These are phyloP conservation scores for Pulveroboletus frians DNA, from an alignment of 768 basidiomycete species.

Conservation along the genomic window DNA sequence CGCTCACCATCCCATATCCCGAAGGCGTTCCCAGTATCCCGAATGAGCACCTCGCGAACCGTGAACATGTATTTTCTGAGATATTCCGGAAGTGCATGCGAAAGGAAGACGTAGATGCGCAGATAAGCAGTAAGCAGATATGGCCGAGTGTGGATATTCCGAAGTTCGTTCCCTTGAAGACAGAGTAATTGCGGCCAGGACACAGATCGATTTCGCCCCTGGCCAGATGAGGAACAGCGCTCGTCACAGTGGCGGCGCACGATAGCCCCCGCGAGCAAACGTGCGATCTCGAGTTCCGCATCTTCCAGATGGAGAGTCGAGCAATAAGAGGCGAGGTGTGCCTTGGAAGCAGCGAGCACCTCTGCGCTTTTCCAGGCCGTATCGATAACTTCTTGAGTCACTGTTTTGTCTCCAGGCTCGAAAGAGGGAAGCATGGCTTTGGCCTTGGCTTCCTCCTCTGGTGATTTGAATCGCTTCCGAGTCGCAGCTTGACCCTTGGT, in stretches of 20 bases:
- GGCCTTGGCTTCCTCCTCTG: constrained; percentile 17
- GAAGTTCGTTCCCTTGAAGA: constrained; percentile 56
- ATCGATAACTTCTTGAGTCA: constrained; percentile 41
- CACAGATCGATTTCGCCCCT: constrained; percentile 3
- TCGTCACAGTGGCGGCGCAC: constrained; percentile 36
- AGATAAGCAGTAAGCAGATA: constrained; percentile 48
- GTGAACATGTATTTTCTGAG: constrained; percentile 37
- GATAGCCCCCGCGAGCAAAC: constrained; percentile 49
- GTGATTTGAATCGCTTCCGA: constrained; percentile 26
- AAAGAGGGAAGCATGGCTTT: constrained; percentile 16
- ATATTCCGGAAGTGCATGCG: constrained; percentile 29
- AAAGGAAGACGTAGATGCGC: constrained; percentile 51
- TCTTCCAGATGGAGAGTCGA: constrained; percentile 38
- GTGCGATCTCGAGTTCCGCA: constrained; percentile 54
- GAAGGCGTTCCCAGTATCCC: constrained; percentile 64
- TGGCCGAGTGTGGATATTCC: constrained; percentile 42
- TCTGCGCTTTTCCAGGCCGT: constrained; percentile 43
- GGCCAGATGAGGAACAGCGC: constrained; percentile 8
- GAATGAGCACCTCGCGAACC: constrained; percentile 49
- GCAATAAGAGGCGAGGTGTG: constrained; percentile 21
- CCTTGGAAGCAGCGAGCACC: constrained; percentile 22
- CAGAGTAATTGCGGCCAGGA: constrained; percentile 47
- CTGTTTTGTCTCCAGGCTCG: constrained; percentile 4
- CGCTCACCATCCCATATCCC: constrained; percentile 58
- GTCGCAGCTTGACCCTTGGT: constrained; percentile 31